phyloP scores from a whole-genome alignment of 148 eudicot genomes.

The Spergularia bocconei region DNA sequence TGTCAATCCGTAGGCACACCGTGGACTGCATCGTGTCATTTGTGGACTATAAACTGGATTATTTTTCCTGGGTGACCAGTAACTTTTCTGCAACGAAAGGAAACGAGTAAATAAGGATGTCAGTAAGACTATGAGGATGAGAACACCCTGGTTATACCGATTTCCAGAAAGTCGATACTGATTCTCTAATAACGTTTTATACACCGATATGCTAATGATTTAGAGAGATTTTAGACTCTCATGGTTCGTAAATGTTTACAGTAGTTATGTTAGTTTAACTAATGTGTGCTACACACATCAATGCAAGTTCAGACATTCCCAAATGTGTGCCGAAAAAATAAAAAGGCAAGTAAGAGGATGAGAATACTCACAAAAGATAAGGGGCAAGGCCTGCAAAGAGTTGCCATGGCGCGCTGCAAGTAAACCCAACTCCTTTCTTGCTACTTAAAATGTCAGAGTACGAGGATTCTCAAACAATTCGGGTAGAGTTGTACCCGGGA shows the following conservation, averaged over 20 bases:
- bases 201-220: background rate
- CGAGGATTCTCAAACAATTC: no score
- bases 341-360: background rate
- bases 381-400: constrained; percentile 22
- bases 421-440: background rate
- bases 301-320: no score
- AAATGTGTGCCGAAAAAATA: no score
- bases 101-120: background rate
- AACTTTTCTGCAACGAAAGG: constrained; percentile 30
- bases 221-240: no score
- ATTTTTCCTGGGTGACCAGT: constrained; percentile 27
- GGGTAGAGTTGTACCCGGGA: no score
- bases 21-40: constrained; percentile 23
- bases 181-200: background rate
- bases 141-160: background rate
- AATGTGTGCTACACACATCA: no score
- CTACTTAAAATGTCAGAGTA: no score
- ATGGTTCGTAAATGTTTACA: no score
- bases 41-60: constrained; percentile 7
- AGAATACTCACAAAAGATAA: constrained; percentile 12
- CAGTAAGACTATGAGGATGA: background rate
- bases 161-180: background rate
- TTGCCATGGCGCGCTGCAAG: constrained; percentile 17
- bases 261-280: no score
- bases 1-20: constrained; percentile 26